Evolutionary conservation across 495 filamentous ascomycete species (phyloP), one percentile per base, ranked within the genome.

Genomic region (Lasiosphaeris hirsuta): DNA sequence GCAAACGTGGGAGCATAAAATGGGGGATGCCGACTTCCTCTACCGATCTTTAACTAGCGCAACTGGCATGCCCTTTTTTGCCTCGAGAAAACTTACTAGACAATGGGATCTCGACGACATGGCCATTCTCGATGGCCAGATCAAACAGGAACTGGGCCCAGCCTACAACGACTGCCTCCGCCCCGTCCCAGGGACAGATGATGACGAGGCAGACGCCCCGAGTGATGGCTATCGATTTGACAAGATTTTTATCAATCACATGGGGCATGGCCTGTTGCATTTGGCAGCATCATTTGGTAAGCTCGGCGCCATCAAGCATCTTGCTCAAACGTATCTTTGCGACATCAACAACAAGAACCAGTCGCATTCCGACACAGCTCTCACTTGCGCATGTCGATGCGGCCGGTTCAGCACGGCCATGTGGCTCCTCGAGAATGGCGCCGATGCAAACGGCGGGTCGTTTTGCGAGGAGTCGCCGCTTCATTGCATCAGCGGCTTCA

Each of bases 201-300:
- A 53, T 11, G 48, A 44, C 8, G 38, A 36, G 1, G 44, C 40
- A 10, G 18, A 18, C 8, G 18, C 38, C 9, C 36, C 39, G 7
- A 10, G 19, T n/a, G 47, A 45, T 10, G 39, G 42, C 4, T 58
- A 37, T 15, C 59, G 41, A 6, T 62, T 62, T 14, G 59, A 62
- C 54, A 57, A 36, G 14, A 57, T 62, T 43, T 62, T 53, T 39
- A 49, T 62, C 48, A 62, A 62, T 42, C 49, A 53, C 19, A 49
- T 34, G 40, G 59, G 59, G 4, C 59, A 62, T 37, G 54, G 59
- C 0, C 37, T 62, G 8, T 10, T 62, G 1, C 59, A 62, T 40
- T 18, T 61, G 46, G 58, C 58, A 9, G 58, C 58, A 3, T n/a
- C 48, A 10, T 17, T 13, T 15, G 58, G 44, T 9, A 54, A 54